Percentiles rank a stretch among this genome's conserved stretches.
Conservation (phyloP, 2,329 filamentous ascomycete species). For the Aspergillus ochraceoroseus region DNA sequence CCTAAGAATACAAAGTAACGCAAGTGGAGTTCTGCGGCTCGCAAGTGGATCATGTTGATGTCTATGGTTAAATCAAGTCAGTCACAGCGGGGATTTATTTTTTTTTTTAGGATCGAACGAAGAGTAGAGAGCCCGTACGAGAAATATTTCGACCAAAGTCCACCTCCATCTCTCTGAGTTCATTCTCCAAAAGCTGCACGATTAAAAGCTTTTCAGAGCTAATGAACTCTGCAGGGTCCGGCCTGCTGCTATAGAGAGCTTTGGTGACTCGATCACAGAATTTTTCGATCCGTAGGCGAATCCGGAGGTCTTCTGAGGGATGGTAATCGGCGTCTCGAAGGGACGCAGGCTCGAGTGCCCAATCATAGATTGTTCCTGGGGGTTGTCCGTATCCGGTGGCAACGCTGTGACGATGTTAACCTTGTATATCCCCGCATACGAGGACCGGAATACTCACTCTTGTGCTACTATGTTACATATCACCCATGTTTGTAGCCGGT, state of each 20-base stretch:
- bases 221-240: slow-evolving; percentile 49
- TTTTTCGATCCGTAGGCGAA: slow-evolving; percentile 52
- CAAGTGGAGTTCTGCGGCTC: slow-evolving; percentile 44
- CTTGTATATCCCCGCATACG: not conserved
- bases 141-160: slow-evolving; percentile 43
- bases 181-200: slow-evolving; percentile 43
- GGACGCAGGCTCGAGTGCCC: slow-evolving; percentile 48
- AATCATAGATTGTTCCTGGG: slow-evolving; percentile 57
- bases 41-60: slow-evolving; percentile 46
- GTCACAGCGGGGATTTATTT: too few relatives aligned
- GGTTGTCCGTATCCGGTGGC: slow-evolving; percentile 62
- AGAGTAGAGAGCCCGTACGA: slow-evolving; percentile 20
- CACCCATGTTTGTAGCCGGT: slow-evolving; percentile 61
- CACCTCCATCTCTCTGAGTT: slow-evolving; percentile 50
- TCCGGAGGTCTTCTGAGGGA: slow-evolving; percentile 48
- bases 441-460: slow-evolving; percentile 42
- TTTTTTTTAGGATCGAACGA: too few relatives aligned
- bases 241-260: slow-evolving; percentile 52
- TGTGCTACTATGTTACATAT: slow-evolving; percentile 65
- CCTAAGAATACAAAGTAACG: slow-evolving; percentile 46
- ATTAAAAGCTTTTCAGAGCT: slow-evolving; percentile 42
- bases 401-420: slow-evolving; percentile 45
- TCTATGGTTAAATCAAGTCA: slow-evolving; percentile 27
- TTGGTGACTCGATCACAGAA: slow-evolving; percentile 56
- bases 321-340: slow-evolving; percentile 44